phyloP scores from a whole-genome alignment of 768 basidiomycete genomes.

The Serendipita indica region DNA sequence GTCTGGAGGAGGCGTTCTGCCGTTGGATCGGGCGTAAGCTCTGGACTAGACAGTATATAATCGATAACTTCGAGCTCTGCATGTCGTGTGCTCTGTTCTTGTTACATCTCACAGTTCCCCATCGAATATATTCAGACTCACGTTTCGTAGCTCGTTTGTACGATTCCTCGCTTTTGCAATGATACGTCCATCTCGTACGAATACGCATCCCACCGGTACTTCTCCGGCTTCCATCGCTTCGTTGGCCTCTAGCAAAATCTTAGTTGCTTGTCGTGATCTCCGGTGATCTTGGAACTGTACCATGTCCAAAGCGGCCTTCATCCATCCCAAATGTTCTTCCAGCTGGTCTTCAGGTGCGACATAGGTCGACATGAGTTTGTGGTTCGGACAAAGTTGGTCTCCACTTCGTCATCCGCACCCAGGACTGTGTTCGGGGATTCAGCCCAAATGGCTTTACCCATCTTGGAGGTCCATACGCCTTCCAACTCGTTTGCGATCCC shows the following conservation, averaged over 20 bases:
- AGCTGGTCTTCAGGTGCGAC: conserved; percentile 25
- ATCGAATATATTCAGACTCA: conserved; percentile 24
- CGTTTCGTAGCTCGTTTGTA: conserved; percentile 89
- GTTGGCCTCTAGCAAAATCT: conserved; percentile 40
- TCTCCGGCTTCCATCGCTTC: conserved; percentile 76
- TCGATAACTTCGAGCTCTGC: conserved; percentile 97
- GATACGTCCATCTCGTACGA: conserved; percentile 59
- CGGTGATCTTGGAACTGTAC: conserved; percentile 23
- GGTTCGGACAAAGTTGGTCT: no score
- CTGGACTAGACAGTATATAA: conserved; percentile 50
- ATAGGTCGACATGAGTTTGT: conserved; percentile 17
- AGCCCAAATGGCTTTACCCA: neutral
- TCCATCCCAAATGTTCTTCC: conserved; percentile 39
- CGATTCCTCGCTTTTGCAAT: conserved; percentile 84
- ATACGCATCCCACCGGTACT: conserved; percentile 94
- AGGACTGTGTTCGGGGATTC: no score
- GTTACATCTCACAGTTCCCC: neutral
- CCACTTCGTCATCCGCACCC: no score
- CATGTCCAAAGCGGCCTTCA: conserved; percentile 74
- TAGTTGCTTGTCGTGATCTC: conserved; percentile 12
- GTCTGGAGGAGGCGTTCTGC: conserved; percentile 48
- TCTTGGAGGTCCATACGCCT: conserved; percentile 62
- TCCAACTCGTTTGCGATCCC: conserved; percentile 55
- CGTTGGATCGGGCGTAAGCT: conserved; percentile 36
- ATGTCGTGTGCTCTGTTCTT: conserved; percentile 74